Base-by-base conservation (phyloP, 2,329 filamentous ascomycete species). In the Teratosphaeria nubilosa region DNA sequence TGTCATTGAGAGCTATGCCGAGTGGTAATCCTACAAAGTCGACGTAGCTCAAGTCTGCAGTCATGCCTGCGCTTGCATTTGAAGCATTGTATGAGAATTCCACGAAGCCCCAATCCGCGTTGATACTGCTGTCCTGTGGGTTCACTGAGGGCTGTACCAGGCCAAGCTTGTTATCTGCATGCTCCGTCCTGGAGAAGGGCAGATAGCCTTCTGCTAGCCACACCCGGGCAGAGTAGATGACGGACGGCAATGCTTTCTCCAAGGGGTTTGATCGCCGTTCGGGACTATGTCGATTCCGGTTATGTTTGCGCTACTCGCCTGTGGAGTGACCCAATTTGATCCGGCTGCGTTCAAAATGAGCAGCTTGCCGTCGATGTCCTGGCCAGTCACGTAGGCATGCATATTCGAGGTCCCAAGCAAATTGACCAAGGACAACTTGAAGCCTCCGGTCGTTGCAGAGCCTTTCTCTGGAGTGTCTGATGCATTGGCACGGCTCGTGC, bases 1-100 rank as follows among this genome's bases (percentile, higher is more conserved):
- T 75, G 60, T 78, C 80, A 56, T 73, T 72, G 53, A 86, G 78
- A 59, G 72, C 69, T 61, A 86, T 77, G 51, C 79, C 77, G n/a
- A 82, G 74, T 0, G 51, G 50, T 3, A 57, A 22, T n/a, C 56
- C 56, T n/a, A 57, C 31, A 22, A 70, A 70, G 56, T 70, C 68
- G 32, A 70, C 67, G 53, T 66, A 70, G 27, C 60, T 65, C 48
- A 70, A 61, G 60, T 78, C 77, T 50, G 74, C 75, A 52, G 73
- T 77, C 32, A 78, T 64, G 55, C 76, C 74, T 25, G 59, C 64
- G 51, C 20, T n/a, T 22, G 22, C 14, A 27, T 53, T 20, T 11
- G 51, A 53, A 73, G 78, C 78, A 54, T 74, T 76, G 68, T 70
- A 75, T 11, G 76, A 77, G 60, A 78, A 74, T 56, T 78, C 76